Base-by-base conservation (phyloP, 176 grass and related monocot genomes). In the Secale cereale region DNA sequence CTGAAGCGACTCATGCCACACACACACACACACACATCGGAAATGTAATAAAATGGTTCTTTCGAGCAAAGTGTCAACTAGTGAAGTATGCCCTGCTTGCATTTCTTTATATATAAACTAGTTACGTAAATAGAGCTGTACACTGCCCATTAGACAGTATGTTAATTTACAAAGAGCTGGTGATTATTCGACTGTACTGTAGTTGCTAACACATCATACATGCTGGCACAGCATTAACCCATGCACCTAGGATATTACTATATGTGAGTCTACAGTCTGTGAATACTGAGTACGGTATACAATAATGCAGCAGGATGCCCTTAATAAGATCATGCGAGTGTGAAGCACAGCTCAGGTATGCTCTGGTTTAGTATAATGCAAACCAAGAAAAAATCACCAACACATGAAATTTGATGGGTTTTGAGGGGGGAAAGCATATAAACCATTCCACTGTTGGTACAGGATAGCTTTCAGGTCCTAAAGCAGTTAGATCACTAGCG, bases 31-130 rank as follows among this genome's bases (percentile, higher is more conserved):
- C 36, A 37, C 8, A 37, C 7, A 37, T 37, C 36, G 8, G 36
- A 37, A 37, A 37, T 37, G 36, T 37, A 86, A 90, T 15, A 15
- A 56, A 56, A 85, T 85, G 83, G 65, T 81, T 77, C 28, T 37
- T 81, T 64, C 36, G 9, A 89, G 48, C 81, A 56, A 85, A 52
- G 16, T 52, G 48, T 52, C 5, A 16, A 16, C 48, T 78, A 79
- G 11, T 0, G 0, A 81, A 28, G 48, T 76, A 43, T 61, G 27
- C 12, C 46, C 43, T 54, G 9, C 43, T 84, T 82, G 69, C 26
- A 76, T 76, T 71, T 70, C 39, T 78, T 43, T 7, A n/a, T 54
- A 78, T 11, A 23, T 56, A 78, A 72, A 57, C 68, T 77, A 31
- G 26, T 20, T 59, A 26, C 1, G 83, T 23, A 59, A 68, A 70